These are phyloP conservation scores for Arachnomyces sp. DNA, from an alignment of 2,329 filamentous ascomycete genomes.

Conservation along the genomic window DNA sequence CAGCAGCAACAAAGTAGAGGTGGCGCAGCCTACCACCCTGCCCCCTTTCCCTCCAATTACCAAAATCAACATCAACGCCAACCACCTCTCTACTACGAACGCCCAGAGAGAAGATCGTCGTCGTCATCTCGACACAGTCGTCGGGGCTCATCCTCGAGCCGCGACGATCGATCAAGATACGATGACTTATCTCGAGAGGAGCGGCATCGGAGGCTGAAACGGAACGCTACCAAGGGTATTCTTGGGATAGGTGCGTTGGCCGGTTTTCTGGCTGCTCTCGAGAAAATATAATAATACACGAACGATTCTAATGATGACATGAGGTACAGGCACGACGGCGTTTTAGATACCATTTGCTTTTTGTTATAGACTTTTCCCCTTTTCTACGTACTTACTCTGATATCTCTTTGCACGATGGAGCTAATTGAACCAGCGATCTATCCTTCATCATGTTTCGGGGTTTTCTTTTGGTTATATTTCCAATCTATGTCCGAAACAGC, in stretches of 20 bases:
- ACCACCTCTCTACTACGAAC: constrained; percentile 2
- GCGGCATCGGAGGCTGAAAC: constrained; percentile 22
- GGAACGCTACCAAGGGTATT: constrained; percentile 28
- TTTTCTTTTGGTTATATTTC: no score
- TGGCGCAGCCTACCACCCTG: background rate
- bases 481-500: no score
- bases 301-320: no score
- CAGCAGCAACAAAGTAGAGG: background rate
- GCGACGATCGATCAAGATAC: constrained; percentile 7
- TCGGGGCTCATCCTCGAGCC: constrained; percentile 6
- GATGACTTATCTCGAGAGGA: constrained; percentile 15
- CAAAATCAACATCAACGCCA: constrained; percentile 6
- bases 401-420: no score
- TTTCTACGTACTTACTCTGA: no score
- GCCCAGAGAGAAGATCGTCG: background rate
- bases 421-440: no score
- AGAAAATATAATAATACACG: constrained; percentile 19
- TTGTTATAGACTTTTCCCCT: no score
- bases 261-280: constrained; percentile 33
- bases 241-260: constrained; percentile 30
- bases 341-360: no score
- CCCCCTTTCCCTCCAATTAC: background rate
- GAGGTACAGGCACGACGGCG: no score
- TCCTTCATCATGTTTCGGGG: no score
- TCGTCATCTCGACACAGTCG: constrained; percentile 3